Conservation (phyloP, 805 yeast genomes). For the Spathaspora passalidarum region DNA sequence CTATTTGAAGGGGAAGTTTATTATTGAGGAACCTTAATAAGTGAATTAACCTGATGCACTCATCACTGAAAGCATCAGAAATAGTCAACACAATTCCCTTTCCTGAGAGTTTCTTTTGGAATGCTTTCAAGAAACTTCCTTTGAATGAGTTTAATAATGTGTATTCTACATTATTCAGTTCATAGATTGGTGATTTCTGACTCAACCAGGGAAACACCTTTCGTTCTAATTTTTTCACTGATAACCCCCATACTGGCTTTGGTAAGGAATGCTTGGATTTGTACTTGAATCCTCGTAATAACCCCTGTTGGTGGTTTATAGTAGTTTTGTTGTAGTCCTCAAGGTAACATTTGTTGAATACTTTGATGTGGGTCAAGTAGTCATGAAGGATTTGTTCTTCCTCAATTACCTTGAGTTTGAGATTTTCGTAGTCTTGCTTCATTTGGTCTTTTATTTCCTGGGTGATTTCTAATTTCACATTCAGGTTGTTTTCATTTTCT, state of each 20-base stretch:
- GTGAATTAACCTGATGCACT: conserved; percentile 21
- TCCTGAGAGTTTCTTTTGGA: conserved; percentile 20
- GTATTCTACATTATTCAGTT: conserved; percentile 3
- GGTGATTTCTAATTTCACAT: not conserved
- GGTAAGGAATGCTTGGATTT: not conserved
- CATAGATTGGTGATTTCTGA: conserved; percentile 16
- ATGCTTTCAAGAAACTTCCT: conserved; percentile 8
- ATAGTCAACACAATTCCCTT: conserved; percentile 34
- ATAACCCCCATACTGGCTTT: not conserved
- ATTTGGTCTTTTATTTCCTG: conserved; percentile 6
- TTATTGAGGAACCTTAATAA: conserved; percentile 27
- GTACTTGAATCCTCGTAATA: conserved; percentile 4
- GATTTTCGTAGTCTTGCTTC: conserved; percentile 3
- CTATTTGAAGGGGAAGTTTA: conserved; percentile 29
- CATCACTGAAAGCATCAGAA: conserved; percentile 22
- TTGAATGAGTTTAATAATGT: conserved; percentile 1
- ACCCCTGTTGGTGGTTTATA: conserved; percentile 6
- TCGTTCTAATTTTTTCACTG: conserved; percentile 11
- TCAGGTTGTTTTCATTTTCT: conserved; percentile 6
- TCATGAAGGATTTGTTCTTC: conserved; percentile 23
- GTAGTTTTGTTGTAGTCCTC: conserved; percentile 5
- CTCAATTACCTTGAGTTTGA: conserved; percentile 4
- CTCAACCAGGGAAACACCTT: conserved; percentile 24
- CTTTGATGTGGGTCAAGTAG: conserved; percentile 19
- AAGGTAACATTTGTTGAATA: conserved; percentile 23